phyloP scores from a whole-genome alignment of 106 monocot genomes.

The Amphibolis antarctica region DNA sequence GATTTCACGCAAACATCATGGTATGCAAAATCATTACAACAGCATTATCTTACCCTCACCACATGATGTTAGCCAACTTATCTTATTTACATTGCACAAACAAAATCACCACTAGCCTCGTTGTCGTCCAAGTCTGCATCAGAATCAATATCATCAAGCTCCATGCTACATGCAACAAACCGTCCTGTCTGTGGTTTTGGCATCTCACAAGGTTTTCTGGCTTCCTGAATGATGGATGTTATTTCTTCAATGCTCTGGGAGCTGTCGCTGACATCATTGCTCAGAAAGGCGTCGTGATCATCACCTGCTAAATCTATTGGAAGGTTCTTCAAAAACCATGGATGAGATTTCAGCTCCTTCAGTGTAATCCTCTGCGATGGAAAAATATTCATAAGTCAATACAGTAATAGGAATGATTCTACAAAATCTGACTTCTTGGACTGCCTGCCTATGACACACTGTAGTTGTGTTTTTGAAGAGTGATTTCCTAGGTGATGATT shows the following conservation, averaged over 20 bases:
- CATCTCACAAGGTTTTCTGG: constrained; percentile 31
- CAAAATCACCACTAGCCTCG: constrained; percentile 73
- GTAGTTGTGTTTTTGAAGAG: not conserved
- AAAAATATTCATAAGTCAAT: not conserved
- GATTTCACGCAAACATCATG: no score
- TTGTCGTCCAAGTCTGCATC: constrained; percentile 30
- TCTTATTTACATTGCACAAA: constrained; percentile 29
- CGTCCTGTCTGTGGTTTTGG: constrained; percentile 7
- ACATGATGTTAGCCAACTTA: no score
- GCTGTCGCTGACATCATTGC: constrained; percentile 9
- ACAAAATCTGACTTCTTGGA: not conserved
- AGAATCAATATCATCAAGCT: constrained; percentile 33
- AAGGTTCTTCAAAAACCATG: constrained; percentile 84
- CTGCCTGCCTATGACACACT: not conserved
- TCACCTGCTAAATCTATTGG: constrained; percentile 40
- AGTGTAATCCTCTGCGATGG: constrained; percentile 74
- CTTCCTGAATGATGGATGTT: constrained; percentile 53
- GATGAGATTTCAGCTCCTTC: constrained; percentile 58
- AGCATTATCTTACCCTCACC: no score
- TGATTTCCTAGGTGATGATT: not conserved
- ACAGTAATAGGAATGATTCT: not conserved
- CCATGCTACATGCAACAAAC: constrained; percentile 43
- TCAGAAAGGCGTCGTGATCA: constrained; percentile 11
- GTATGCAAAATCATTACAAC: no score
- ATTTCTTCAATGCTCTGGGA: constrained; percentile 67